Conservation (phyloP, 2,329 filamentous ascomycete genomes). For the Pseudocercospora ulei region DNA sequence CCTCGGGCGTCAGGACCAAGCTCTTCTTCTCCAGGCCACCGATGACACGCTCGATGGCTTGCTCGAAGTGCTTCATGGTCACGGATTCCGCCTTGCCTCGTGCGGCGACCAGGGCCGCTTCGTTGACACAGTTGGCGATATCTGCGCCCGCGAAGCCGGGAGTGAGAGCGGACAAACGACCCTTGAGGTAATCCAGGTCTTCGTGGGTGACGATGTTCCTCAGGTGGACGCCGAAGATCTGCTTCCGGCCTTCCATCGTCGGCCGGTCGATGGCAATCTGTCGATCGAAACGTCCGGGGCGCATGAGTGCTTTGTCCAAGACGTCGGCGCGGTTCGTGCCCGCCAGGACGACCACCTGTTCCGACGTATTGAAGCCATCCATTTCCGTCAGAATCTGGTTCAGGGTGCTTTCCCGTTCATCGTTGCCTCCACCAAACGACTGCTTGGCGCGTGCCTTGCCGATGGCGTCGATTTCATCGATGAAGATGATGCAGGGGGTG, state of each 20-base stretch:
- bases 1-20: constrained; percentile 78
- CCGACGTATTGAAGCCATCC: constrained; percentile 96
- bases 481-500: constrained; percentile 97
- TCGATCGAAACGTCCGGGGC: constrained; percentile 90
- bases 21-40: constrained; percentile 97
- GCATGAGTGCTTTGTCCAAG: constrained; percentile 89
- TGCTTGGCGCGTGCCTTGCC: constrained; percentile 79
- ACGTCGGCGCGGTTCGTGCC: constrained; percentile 94
- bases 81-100: constrained; percentile 71
- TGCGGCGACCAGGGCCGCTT: constrained; percentile 89
- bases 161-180: constrained; percentile 80
- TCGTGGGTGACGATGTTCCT: constrained; percentile 90
- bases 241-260: constrained; percentile 91
- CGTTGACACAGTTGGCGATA: constrained; percentile 97
- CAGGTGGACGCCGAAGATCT: constrained; percentile 91
- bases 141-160: constrained; percentile 96
- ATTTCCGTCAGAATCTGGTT: constrained; percentile 99
- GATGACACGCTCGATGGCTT: constrained; percentile 93
- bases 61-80: constrained; percentile 84
- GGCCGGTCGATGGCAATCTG: constrained; percentile 92
- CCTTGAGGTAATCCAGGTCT: constrained; percentile 76
- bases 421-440: constrained; percentile 80
- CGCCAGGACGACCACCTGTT: constrained; percentile 92
- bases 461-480: constrained; percentile 97
- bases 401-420: constrained; percentile 90